phyloP scores from a whole-genome alignment of 306 rosid species.

The Malus domestica region ASM211411v1 NC_041792.1:3339001-3339500 shows the following conservation, averaged over 20 bases:
- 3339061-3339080: neutral
- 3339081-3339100: neutral
- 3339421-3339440: neutral
- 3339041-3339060: neutral
- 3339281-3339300: conserved; percentile 80
- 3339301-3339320: conserved; percentile 61
- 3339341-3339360: conserved; percentile 22
- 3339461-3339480: neutral
- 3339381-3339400: neutral
- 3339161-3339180: conserved; percentile 30
- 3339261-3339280: conserved; percentile 92
- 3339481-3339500: neutral
- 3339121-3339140: neutral
- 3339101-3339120: neutral
- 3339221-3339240: conserved; percentile 91
- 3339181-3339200: conserved; percentile 81
- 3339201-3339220: conserved; percentile 87
- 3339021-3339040: neutral
- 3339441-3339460: neutral
- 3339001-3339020: neutral
- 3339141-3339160: neutral
- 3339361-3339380: neutral
- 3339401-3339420: neutral
- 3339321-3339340: conserved; percentile 89
- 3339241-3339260: conserved; percentile 79